Conservation (phyloP, 2,329 filamentous ascomycete species). For the Penicillium sp. region DNA sequence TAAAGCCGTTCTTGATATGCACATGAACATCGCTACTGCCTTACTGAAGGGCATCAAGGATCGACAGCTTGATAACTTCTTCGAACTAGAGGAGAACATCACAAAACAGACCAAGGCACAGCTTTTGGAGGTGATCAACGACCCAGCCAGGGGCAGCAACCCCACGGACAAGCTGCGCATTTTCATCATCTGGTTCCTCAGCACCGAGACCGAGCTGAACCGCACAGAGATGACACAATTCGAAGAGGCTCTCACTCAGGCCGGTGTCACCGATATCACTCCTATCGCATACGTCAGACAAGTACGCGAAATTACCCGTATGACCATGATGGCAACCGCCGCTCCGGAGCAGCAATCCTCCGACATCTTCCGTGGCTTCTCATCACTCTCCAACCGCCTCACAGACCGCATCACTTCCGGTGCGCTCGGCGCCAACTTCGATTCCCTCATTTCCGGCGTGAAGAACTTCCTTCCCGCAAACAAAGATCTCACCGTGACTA, state of each 20-base stretch:
- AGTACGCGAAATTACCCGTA: conserved; percentile 90
- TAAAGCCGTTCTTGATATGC: conserved; percentile 93
- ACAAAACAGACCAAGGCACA: conserved; percentile 88
- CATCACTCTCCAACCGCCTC: conserved; percentile 83
- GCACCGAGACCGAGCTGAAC: conserved; percentile 83
- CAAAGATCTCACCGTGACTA: conserved; percentile 92
- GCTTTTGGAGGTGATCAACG: conserved; percentile 81
- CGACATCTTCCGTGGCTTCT: conserved; percentile 91
- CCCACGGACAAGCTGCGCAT: conserved; percentile 86
- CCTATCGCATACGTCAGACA: conserved; percentile 84
- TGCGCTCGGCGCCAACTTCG: conserved; percentile 81
- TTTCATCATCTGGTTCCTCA: conserved; percentile 97
- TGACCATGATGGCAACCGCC: conserved; percentile 94
- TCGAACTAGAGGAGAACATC: conserved; percentile 89
- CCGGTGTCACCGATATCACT: conserved; percentile 69
- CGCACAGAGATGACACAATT: conserved; percentile 82
- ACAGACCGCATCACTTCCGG: conserved; percentile 94
- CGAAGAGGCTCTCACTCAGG: conserved; percentile 74
- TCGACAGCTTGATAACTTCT: conserved; percentile 92
- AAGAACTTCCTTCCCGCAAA: conserved; percentile 98
- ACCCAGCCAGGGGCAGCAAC: conserved; percentile 76
- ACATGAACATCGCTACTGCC: conserved; percentile 95
- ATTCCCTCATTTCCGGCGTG: conserved; percentile 90
- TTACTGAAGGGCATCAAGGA: conserved; percentile 83
- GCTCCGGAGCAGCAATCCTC: conserved; percentile 60